Percentiles rank a stretch among this genome's conserved stretches.
These are phyloP conservation scores for Monascus ruber DNA, from an alignment of 2,329 filamentous ascomycete genomes.

Conservation along the genomic window DNA sequence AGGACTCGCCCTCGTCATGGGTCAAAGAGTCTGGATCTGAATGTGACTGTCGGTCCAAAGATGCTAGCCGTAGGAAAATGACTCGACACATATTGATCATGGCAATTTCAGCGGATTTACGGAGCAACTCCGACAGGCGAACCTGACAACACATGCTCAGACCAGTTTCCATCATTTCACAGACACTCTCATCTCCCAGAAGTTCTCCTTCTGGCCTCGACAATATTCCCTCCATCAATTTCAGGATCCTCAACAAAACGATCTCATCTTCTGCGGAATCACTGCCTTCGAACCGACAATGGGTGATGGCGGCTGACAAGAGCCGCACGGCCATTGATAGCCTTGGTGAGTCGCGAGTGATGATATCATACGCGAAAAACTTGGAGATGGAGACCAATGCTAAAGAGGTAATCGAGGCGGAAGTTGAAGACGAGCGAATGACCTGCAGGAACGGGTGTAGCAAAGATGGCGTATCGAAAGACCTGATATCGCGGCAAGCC, in stretches of 20 bases:
- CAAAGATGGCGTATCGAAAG: slow-evolving; percentile 79
- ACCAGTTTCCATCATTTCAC: slow-evolving; percentile 98
- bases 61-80: slow-evolving; percentile 87
- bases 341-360: slow-evolving; percentile 71
- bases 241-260: slow-evolving; percentile 83
- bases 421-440: slow-evolving; percentile 90
- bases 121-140: slow-evolving; percentile 77
- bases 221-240: slow-evolving; percentile 97
- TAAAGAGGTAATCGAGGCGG: slow-evolving; percentile 89
- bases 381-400: slow-evolving; percentile 90
- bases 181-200: slow-evolving; percentile 95
- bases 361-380: slow-evolving; percentile 90
- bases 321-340: slow-evolving; percentile 89
- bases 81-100: slow-evolving; percentile 99
- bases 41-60: slow-evolving; percentile 65
- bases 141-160: slow-evolving; percentile 94
- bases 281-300: slow-evolving; percentile 94
- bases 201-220: slow-evolving; percentile 85
- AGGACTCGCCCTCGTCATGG: slow-evolving; percentile 50
- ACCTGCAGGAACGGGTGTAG: slow-evolving; percentile 93
- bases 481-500: slow-evolving; percentile 75
- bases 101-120: slow-evolving; percentile 84
- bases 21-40: slow-evolving; percentile 54
- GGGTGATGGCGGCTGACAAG: slow-evolving; percentile 86
- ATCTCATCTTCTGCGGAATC: slow-evolving; percentile 93